These are phyloP conservation scores for Heterobasidion parviporum DNA, from an alignment of 1,284 basidiomycete species.

Conservation along the genomic window DNA sequence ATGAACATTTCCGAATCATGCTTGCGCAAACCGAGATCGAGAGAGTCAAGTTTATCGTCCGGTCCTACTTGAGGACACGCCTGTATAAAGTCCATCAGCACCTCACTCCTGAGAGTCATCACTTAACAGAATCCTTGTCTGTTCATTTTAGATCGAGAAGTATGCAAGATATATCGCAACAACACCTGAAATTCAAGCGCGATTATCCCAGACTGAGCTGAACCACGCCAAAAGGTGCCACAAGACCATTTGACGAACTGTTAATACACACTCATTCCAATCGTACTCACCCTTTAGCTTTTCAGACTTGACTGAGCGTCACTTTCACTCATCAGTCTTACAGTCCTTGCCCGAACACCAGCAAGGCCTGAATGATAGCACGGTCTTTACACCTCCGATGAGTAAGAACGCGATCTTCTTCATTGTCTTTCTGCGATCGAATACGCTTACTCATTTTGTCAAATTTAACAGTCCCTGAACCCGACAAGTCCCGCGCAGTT, in stretches of 20 bases:
- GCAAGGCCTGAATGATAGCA: conserved; percentile 64
- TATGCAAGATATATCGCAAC: conserved; percentile 71
- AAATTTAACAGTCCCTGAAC: conserved; percentile 51
- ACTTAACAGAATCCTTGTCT: neutral
- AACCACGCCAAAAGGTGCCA: conserved; percentile 66
- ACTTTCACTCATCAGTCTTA: conserved; percentile 68
- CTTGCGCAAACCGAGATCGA: conserved; percentile 91
- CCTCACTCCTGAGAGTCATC: neutral
- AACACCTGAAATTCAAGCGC: conserved; percentile 59
- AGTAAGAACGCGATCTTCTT: conserved; percentile 36
- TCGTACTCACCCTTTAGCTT: conserved; percentile 36
- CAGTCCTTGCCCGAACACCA: conserved; percentile 73
- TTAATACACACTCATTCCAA: neutral
- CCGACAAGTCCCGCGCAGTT: conserved; percentile 67
- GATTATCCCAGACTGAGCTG: conserved; percentile 72
- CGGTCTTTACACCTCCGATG: conserved; percentile 70
- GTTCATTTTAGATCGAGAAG: conserved; percentile 68
- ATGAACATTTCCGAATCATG: conserved; percentile 86
- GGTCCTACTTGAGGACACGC: conserved; percentile 81
- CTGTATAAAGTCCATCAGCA: conserved; percentile 56
- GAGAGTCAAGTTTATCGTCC: conserved; percentile 82
- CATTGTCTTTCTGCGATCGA: neutral
- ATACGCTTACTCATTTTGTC: neutral
- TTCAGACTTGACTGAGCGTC: conserved; percentile 62
- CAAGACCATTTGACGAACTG: neutral